Conservation (phyloP, 2,329 filamentous ascomycete species). For the Xylaria sp. region DNA sequence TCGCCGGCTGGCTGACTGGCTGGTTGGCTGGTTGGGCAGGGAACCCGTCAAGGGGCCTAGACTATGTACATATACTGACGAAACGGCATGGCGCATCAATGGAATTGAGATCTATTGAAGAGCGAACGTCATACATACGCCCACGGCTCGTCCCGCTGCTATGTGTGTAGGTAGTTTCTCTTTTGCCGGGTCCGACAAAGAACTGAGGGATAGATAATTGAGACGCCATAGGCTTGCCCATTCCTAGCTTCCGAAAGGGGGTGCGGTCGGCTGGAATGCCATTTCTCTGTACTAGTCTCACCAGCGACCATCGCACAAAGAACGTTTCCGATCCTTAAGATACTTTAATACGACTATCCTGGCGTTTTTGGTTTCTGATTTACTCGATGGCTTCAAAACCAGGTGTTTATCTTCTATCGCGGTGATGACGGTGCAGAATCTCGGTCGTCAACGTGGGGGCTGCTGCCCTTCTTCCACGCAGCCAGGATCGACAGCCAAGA, state of each 20-base stretch:
- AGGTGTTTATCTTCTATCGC: constrained; percentile 1
- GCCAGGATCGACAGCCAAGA: constrained; percentile 32
- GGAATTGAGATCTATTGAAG: not conserved
- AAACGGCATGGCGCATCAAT: not conserved
- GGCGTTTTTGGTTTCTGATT: not conserved
- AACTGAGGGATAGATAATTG: constrained; percentile 16
- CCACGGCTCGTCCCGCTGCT: not conserved
- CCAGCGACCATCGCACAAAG: constrained; percentile 11
- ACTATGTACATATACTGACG: too few relatives aligned
- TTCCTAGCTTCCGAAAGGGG: constrained; percentile 11
- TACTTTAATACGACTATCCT: constrained; percentile 1
- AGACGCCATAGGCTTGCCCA: constrained; percentile 12
- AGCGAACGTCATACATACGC: not conserved
- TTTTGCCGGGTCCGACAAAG: constrained; percentile 15
- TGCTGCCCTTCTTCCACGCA: constrained; percentile 25
- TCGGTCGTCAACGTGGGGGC: constrained; percentile 13
- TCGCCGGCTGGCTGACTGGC: too few relatives aligned
- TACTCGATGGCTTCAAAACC: not conserved
- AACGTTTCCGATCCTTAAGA: constrained; percentile 19
- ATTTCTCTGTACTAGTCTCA: constrained; percentile 9
- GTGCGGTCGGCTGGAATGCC: constrained; percentile 28
- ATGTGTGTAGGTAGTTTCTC: constrained; percentile 5
- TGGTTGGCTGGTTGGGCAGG: too few relatives aligned
- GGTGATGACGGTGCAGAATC: constrained; percentile 20
- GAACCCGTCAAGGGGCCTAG: too few relatives aligned